phyloP scores from a whole-genome alignment of 2,329 filamentous ascomycete genomes.

The Chaetomiaceae sp. region DNA sequence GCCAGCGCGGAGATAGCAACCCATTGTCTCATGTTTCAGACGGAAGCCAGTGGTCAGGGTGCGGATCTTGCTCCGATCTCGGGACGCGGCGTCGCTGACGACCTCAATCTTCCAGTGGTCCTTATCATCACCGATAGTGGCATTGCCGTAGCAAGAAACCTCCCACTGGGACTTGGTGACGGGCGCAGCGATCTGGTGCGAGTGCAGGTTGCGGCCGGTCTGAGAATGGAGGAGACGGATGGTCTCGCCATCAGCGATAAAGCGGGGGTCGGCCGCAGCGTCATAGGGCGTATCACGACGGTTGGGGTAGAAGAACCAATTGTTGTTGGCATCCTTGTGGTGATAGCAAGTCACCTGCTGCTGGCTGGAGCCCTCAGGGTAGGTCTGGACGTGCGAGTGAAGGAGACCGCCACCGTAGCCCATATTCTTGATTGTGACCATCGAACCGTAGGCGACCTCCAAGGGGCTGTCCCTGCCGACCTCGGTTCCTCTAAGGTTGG shows the following conservation, averaged over 20 bases:
- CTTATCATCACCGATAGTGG: slow-evolving; percentile 92
- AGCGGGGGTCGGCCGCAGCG: slow-evolving; percentile 65
- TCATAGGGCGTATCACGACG: slow-evolving; percentile 71
- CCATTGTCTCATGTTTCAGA: slow-evolving; percentile 72
- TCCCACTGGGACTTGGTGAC: slow-evolving; percentile 86
- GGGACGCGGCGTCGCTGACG: slow-evolving; percentile 80
- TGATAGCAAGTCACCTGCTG: slow-evolving; percentile 99
- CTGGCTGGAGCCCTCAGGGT: slow-evolving; percentile 86
- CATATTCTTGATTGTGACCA: slow-evolving; percentile 97
- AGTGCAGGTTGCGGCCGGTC: slow-evolving; percentile 95
- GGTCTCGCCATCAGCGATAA: slow-evolving; percentile 69
- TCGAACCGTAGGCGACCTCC: slow-evolving; percentile 84
- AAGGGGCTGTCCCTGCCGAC: slow-evolving; percentile 93
- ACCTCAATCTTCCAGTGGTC: slow-evolving; percentile 97
- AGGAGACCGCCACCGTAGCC: slow-evolving; percentile 95
- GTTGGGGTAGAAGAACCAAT: slow-evolving; percentile 99
- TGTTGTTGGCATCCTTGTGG: slow-evolving; percentile 99
- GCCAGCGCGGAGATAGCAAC: slow-evolving; percentile 91
- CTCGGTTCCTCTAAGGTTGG: slow-evolving; percentile 87
- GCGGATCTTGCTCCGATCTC: slow-evolving; percentile 77
- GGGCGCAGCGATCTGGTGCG: slow-evolving; percentile 83
- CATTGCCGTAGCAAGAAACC: slow-evolving; percentile 93
- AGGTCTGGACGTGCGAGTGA: slow-evolving; percentile 90
- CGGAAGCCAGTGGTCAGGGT: slow-evolving; percentile 93
- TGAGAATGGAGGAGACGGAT: slow-evolving; percentile 90